Conservation (phyloP, 2,329 filamentous ascomycete species). For the Botrytis sinoallii region DNA sequence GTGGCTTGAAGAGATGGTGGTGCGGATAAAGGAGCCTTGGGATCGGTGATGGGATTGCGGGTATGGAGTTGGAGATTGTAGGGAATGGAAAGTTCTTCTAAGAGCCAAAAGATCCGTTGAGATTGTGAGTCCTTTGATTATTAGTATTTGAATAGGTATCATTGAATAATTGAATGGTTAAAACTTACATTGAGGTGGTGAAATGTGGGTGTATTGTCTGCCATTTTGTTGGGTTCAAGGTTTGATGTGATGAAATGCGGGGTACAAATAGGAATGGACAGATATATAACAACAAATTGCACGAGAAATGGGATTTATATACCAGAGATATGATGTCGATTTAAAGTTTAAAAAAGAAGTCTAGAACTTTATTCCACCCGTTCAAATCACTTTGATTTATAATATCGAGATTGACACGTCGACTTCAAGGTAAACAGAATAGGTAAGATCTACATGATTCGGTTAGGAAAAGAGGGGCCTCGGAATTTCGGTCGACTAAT, state of each 20-base stretch:
- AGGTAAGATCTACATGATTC: background rate
- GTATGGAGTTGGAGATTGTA: conserved; percentile 76
- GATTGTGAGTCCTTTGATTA: conserved; percentile 57
- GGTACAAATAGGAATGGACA: background rate
- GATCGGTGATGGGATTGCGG: conserved; percentile 53
- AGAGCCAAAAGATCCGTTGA: conserved; percentile 65
- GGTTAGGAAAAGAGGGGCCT: background rate
- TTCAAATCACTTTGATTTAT: background rate
- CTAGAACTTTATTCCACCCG: background rate
- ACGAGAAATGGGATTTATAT: too few species aligned
- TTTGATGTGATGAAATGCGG: background rate
- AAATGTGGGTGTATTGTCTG: conserved; percentile 28
- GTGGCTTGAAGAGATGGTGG: conserved; percentile 67
- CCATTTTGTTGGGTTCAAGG: conserved; percentile 11
- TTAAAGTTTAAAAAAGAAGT: background rate
- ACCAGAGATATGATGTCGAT: background rate
- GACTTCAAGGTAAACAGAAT: background rate
- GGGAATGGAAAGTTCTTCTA: conserved; percentile 66
- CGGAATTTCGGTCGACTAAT: background rate
- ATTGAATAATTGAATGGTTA: background rate
- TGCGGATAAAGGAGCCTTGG: conserved; percentile 47
- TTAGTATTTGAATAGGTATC: background rate
- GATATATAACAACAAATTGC: background rate
- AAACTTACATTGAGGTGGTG: conserved; percentile 32
- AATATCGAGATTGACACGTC: background rate